Percentiles rank a stretch among this genome's conserved stretches.
Evolutionary conservation across 306 rosid species (phyloP).

Genomic region (Geum urbanum): DNA sequence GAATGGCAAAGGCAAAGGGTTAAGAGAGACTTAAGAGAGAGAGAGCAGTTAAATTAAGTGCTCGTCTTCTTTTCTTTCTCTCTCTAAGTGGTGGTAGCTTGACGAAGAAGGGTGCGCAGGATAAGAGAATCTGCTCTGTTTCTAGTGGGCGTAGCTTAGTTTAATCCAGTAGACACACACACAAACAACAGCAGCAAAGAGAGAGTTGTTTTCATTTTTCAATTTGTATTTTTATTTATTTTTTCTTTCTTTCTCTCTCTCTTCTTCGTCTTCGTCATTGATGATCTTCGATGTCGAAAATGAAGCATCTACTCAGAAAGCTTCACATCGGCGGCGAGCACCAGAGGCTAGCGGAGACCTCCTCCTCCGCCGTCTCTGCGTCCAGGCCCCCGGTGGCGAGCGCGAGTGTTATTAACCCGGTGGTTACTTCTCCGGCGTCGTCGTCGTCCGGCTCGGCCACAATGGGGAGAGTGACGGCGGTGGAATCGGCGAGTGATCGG

Average conservation of each 20-base stretch:
- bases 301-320: constrained; percentile 92
- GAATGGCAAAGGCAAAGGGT: constrained; percentile 31
- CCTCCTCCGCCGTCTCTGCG: constrained; percentile 22
- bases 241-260: too few relatives aligned
- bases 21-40: neutral
- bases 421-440: constrained; percentile 32
- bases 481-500: constrained; percentile 47
- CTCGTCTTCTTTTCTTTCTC: constrained; percentile 5
- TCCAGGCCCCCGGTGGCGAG: constrained; percentile 10
- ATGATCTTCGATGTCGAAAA: constrained; percentile 80
- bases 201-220: constrained; percentile 12
- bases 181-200: neutral
- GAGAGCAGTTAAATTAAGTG: constrained; percentile 44
- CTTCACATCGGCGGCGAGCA: constrained; percentile 97
- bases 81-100: constrained; percentile 39
- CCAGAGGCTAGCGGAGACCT: constrained; percentile 31
- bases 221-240: neutral
- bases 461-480: constrained; percentile 38
- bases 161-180: constrained; percentile 30
- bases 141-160: constrained; percentile 32
- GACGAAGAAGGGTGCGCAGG: constrained; percentile 60
- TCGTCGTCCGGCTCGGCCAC: constrained; percentile 34
- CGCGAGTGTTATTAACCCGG: constrained; percentile 25
- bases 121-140: constrained; percentile 46
- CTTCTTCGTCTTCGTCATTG: constrained; percentile 13